Evolutionary conservation across 192 early-diverging fungal species (phyloP).

Genomic region (Linderina pennispora): DNA sequence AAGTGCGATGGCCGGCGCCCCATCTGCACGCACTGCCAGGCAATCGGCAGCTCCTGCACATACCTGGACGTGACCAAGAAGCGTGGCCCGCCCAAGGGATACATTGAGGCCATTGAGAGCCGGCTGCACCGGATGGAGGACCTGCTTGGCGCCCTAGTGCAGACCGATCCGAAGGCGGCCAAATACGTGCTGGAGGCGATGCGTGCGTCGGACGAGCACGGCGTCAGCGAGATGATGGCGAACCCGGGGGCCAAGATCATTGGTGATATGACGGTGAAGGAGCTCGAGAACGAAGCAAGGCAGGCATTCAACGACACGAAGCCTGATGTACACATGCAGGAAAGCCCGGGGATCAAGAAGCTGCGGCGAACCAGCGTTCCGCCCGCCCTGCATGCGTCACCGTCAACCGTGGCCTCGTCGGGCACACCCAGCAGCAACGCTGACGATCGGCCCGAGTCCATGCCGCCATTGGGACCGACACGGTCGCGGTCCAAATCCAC

Average conservation of each 20-base stretch:
- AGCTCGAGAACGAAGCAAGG: constrained; percentile 21
- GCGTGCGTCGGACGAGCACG: constrained; percentile 3
- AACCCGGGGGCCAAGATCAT: constrained; percentile 22
- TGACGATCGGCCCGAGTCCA: not conserved
- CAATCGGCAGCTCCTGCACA: constrained; percentile 57
- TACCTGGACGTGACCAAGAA: constrained; percentile 66
- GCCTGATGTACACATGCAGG: too few species aligned
- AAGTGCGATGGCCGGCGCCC: constrained; percentile 73
- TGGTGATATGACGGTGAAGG: constrained; percentile 21
- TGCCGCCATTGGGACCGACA: too few species aligned
- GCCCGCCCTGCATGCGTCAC: not conserved
- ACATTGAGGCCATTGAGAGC: constrained; percentile 77
- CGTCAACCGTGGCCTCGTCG: not conserved
- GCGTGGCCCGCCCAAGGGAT: constrained; percentile 80
- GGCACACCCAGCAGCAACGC: not conserved
- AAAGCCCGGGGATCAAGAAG: not conserved
- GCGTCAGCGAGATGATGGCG: constrained; percentile 3
- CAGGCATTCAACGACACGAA: too few species aligned
- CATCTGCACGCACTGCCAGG: constrained; percentile 66
- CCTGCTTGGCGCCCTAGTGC: constrained; percentile 53
- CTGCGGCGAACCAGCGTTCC: not conserved
- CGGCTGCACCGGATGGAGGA: constrained; percentile 65
- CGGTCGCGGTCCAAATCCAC: too few species aligned
- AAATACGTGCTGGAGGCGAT: constrained; percentile 23
- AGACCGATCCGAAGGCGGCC: constrained; percentile 20